Conservation (phyloP, 2,329 filamentous ascomycete species). For the Nemania sp. region DNA sequence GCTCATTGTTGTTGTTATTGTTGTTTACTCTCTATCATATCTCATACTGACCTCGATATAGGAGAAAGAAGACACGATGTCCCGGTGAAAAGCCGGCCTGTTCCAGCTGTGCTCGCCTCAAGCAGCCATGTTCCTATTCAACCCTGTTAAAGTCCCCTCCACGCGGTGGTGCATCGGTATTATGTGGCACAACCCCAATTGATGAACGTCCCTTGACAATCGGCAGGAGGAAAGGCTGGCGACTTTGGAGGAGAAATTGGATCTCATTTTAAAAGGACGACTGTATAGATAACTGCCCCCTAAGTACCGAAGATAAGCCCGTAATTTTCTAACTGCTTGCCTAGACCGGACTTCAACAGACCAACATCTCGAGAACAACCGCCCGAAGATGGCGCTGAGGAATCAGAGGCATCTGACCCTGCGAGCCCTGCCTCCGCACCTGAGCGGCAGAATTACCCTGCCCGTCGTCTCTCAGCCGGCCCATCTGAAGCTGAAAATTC, state of each 20-base stretch:
- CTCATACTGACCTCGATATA: conserved; percentile 27
- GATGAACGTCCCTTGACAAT: conserved; percentile 35
- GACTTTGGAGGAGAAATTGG: conserved; percentile 39
- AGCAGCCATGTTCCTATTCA: conserved; percentile 39
- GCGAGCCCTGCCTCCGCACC: conserved; percentile 11
- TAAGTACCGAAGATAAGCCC: not conserved
- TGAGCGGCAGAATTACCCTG: conserved; percentile 24
- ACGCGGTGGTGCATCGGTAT: conserved; percentile 40
- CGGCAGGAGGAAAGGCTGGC: conserved; percentile 39
- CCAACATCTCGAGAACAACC: conserved; percentile 21
- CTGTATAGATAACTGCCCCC: conserved; percentile 27
- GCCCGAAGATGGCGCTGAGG: conserved; percentile 21
- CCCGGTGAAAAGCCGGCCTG: conserved; percentile 39
- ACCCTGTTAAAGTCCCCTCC: conserved; percentile 28
- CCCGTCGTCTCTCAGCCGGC: conserved; percentile 17
- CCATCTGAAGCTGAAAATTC: conserved; percentile 34
- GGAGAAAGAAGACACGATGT: conserved; percentile 41
- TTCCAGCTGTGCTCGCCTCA: conserved; percentile 39
- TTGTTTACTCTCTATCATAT: not conserved
- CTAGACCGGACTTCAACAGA: conserved; percentile 33
- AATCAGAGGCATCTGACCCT: conserved; percentile 28
- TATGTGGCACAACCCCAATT: conserved; percentile 27
- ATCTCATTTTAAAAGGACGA: conserved; percentile 38
- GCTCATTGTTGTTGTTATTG: not conserved
- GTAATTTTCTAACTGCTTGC: conserved; percentile 27